These are phyloP conservation scores for Cystobasidium pallidum DNA, from an alignment of 1,284 basidiomycete species.

Conservation along the genomic window DNA sequence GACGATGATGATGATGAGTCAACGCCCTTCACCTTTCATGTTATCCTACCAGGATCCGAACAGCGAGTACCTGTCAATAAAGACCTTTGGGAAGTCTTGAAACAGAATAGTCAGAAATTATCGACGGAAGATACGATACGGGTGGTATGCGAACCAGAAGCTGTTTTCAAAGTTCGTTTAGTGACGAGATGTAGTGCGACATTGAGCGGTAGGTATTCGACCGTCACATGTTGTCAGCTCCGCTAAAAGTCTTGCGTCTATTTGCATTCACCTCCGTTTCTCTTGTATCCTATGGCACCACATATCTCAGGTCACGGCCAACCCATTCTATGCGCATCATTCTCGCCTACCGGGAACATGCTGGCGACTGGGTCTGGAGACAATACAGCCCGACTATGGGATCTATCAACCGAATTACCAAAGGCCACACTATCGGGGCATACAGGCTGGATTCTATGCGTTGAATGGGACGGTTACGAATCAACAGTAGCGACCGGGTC, in stretches of 20 bases:
- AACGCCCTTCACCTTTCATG: slow-evolving; percentile 84
- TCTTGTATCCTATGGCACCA: neutral
- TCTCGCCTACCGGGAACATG: slow-evolving; percentile 87
- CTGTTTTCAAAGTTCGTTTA: slow-evolving; percentile 90
- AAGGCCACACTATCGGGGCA: slow-evolving; percentile 86
- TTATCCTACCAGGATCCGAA: slow-evolving; percentile 62
- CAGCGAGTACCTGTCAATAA: slow-evolving; percentile 44
- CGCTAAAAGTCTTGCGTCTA: neutral
- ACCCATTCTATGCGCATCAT: slow-evolving; percentile 91
- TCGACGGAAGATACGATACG: slow-evolving; percentile 82
- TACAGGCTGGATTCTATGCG: slow-evolving; percentile 92
- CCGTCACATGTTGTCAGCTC: too few species aligned
- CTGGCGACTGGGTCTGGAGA: slow-evolving; percentile 96
- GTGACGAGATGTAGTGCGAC: slow-evolving; percentile 92
- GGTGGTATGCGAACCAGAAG: slow-evolving; percentile 88
- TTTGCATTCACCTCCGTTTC: neutral
- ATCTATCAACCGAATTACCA: slow-evolving; percentile 89
- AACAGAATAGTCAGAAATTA: slow-evolving; percentile 61
- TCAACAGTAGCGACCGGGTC: slow-evolving; percentile 87
- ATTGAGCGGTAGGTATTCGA: slow-evolving; percentile 80
- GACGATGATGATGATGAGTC: slow-evolving; percentile 68
- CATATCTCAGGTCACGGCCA: slow-evolving; percentile 75
- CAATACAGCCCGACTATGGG: slow-evolving; percentile 90
- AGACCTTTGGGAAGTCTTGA: slow-evolving; percentile 72
- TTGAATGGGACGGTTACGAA: slow-evolving; percentile 95